phyloP scores from a whole-genome alignment of 1,284 basidiomycete species.

The Moesziomyces sp. region DNA sequence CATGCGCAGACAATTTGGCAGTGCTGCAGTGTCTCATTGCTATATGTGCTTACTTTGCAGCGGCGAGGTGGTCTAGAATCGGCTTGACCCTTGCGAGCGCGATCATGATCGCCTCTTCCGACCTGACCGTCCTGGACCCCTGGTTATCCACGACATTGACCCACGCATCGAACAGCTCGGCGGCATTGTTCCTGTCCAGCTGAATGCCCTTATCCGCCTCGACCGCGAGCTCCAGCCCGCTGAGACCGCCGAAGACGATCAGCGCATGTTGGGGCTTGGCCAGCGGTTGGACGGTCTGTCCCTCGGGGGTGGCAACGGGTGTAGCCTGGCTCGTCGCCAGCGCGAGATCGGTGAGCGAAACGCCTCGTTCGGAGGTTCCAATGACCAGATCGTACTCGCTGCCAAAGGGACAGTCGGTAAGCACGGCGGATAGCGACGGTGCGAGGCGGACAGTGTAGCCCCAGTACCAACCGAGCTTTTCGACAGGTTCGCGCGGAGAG shows the following conservation, averaged over 20 bases:
- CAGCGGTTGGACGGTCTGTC: slow-evolving; percentile 17
- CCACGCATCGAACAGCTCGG: slow-evolving; percentile 66
- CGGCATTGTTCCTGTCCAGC: slow-evolving; percentile 55
- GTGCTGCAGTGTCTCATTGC: not conserved
- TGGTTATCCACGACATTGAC: slow-evolving; percentile 64
- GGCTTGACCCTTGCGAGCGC: slow-evolving; percentile 51
- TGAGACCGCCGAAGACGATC: slow-evolving; percentile 63
- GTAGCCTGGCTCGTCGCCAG: slow-evolving; percentile 12
- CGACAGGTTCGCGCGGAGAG: slow-evolving; percentile 58
- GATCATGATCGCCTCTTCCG: slow-evolving; percentile 64
- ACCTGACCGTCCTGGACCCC: slow-evolving; percentile 64
- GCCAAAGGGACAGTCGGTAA: slow-evolving; percentile 35
- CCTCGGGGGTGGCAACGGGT: slow-evolving; percentile 16
- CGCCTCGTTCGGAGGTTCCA: slow-evolving; percentile 65
- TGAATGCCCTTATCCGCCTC: slow-evolving; percentile 56
- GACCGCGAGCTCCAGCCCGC: slow-evolving; percentile 63
- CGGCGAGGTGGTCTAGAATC: slow-evolving; percentile 31
- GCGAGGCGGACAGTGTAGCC: slow-evolving; percentile 64
- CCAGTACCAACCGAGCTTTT: slow-evolving; percentile 62
- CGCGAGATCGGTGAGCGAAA: slow-evolving; percentile 33
- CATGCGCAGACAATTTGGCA: too few relatives aligned
- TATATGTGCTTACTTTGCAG: not conserved
- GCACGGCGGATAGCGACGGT: slow-evolving; percentile 43
- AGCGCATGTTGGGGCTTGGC: slow-evolving; percentile 52
- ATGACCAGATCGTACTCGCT: slow-evolving; percentile 63